phyloP scores from a whole-genome alignment of 768 basidiomycete species.

The Russula earlei region DNA sequence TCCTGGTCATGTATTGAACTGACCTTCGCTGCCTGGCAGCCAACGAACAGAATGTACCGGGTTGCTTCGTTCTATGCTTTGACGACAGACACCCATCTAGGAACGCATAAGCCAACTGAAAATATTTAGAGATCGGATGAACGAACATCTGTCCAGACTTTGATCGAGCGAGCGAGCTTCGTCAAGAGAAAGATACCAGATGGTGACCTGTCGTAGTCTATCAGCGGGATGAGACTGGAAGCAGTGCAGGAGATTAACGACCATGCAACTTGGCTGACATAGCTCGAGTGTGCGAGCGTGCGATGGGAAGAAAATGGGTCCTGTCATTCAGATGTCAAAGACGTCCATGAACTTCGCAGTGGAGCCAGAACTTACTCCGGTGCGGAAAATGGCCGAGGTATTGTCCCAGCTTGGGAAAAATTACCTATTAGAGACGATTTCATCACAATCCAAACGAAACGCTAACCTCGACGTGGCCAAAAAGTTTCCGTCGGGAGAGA shows the following conservation, averaged over 20 bases:
- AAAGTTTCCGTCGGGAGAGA: slow-evolving; percentile 66
- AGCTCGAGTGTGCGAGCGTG: slow-evolving; percentile 59
- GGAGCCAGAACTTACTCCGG: slow-evolving; percentile 37
- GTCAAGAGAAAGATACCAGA: slow-evolving; percentile 52
- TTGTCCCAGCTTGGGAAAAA: slow-evolving; percentile 50
- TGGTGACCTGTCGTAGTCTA: slow-evolving; percentile 42
- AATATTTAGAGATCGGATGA: background rate
- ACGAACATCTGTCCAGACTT: slow-evolving; percentile 63
- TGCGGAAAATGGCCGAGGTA: slow-evolving; percentile 57
- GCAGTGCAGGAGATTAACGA: slow-evolving; percentile 20
- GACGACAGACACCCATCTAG: slow-evolving; percentile 59
- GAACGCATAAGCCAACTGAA: background rate
- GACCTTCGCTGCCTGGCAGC: slow-evolving; percentile 56
- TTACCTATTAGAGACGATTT: background rate
- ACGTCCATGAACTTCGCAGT: background rate
- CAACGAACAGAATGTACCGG: slow-evolving; percentile 56
- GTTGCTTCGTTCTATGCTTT: slow-evolving; percentile 48
- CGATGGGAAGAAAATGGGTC: slow-evolving; percentile 50
- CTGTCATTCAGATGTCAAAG: slow-evolving; percentile 26
- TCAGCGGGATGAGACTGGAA: background rate
- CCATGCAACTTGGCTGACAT: slow-evolving; percentile 72
- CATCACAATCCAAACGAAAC: background rate
- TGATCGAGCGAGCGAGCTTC: slow-evolving; percentile 52
- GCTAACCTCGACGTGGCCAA: slow-evolving; percentile 60
- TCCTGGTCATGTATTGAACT: background rate